These are phyloP conservation scores for Salix koriyanagi DNA, from an alignment of 345 rosid genomes.

Conservation along the genomic window DNA sequence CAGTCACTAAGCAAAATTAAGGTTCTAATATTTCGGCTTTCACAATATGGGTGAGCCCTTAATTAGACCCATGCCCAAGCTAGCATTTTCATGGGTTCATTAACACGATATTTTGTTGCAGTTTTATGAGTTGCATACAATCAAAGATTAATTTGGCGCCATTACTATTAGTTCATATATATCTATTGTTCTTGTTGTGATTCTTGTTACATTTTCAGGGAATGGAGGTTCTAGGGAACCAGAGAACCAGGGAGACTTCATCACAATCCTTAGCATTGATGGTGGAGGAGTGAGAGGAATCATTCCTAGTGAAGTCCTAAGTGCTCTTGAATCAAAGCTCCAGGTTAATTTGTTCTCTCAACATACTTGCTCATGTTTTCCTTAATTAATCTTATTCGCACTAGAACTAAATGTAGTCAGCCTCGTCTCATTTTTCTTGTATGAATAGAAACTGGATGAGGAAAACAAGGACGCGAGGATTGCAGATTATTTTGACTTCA, in stretches of 20 bases:
- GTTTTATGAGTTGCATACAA: too few species aligned
- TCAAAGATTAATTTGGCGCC: too few species aligned
- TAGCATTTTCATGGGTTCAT: too few species aligned
- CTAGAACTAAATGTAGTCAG: not conserved
- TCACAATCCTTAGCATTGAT: not conserved
- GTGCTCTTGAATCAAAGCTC: not conserved
- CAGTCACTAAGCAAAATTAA: too few species aligned
- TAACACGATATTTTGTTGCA: too few species aligned
- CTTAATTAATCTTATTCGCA: too few species aligned
- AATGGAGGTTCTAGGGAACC: not conserved
- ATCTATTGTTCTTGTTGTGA: not conserved
- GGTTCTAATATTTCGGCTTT: too few species aligned
- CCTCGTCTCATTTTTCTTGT: not conserved
- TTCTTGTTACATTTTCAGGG: not conserved
- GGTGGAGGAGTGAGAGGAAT: not conserved
- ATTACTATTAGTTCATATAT: too few species aligned
- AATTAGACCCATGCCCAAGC: too few species aligned
- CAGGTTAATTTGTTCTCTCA: not conserved
- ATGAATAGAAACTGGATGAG: not conserved
- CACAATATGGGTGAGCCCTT: too few species aligned
- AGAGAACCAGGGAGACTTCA: not conserved
- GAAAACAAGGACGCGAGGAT: not conserved
- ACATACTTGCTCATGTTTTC: too few species aligned
- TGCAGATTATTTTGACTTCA: not conserved
- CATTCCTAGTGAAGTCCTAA: not conserved